A percentile compares a stretch with the other conserved stretches of the same genome.
Conservation (phyloP, 2,329 filamentous ascomycete species). For the Colletotrichum sidae region DNA sequence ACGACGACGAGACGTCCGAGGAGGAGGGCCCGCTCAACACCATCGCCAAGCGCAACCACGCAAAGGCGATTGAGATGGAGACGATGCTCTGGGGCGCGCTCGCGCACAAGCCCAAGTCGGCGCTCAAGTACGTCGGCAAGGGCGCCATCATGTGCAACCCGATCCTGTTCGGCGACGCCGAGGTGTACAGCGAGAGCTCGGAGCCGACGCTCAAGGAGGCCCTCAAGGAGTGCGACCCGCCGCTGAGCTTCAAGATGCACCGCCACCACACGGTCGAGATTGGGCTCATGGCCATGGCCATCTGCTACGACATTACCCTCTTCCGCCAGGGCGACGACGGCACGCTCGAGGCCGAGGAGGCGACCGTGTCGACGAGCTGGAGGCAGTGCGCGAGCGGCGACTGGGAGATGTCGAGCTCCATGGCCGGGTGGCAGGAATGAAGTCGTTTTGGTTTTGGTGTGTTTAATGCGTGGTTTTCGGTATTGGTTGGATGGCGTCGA, state of each 20-base stretch:
- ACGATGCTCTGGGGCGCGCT: constrained; percentile 52
- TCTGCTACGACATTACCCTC: constrained; percentile 48
- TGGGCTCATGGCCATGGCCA: constrained; percentile 51
- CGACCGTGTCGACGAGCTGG: constrained; percentile 46
- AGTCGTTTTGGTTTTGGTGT: not conserved
- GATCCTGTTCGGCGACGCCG: constrained; percentile 44
- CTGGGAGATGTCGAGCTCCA: constrained; percentile 42
- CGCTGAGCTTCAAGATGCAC: constrained; percentile 47
- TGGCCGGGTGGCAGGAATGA: constrained; percentile 37
- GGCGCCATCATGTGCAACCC: constrained; percentile 53
- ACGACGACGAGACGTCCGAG: constrained; percentile 31
- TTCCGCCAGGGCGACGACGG: constrained; percentile 42
- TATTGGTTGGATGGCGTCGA: not conserved
- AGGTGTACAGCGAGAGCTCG: constrained; percentile 42
- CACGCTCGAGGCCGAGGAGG: constrained; percentile 44
- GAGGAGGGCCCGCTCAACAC: constrained; percentile 42
- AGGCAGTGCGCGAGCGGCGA: constrained; percentile 51
- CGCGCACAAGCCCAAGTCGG: constrained; percentile 49
- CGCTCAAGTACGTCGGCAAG: constrained; percentile 51
- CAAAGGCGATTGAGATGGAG: constrained; percentile 51
- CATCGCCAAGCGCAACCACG: constrained; percentile 53
- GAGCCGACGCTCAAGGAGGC: constrained; percentile 45
- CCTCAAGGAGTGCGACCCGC: constrained; percentile 44
- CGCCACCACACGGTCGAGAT: constrained; percentile 50
- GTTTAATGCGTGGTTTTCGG: not conserved